Percentiles rank a stretch among this genome's conserved stretches.
phyloP scores from a whole-genome alignment of 371 early-diverging fungal species.

The Circinella umbellata region DNA sequence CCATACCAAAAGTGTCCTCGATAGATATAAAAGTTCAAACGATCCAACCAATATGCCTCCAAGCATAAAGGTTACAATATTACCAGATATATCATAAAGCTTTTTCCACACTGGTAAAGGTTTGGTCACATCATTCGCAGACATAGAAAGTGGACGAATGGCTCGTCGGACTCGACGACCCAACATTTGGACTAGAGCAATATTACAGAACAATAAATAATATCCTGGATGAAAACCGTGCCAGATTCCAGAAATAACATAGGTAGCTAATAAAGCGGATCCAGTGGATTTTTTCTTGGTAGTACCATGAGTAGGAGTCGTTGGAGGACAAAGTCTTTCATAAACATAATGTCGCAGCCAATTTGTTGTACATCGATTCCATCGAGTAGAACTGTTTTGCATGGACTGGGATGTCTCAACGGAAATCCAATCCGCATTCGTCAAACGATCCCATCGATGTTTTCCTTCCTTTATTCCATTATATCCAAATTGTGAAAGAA shows the following conservation, averaged over 20 bases:
- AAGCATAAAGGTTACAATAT: slow-evolving; percentile 63
- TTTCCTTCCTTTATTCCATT: slow-evolving; percentile 62
- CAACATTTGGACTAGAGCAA: slow-evolving; percentile 29
- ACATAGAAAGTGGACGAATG: slow-evolving; percentile 70
- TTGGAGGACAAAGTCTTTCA: slow-evolving; percentile 59
- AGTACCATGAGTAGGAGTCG: slow-evolving; percentile 2
- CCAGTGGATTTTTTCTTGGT: slow-evolving; percentile 48
- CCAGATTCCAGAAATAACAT: slow-evolving; percentile 87
- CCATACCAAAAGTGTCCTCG: slow-evolving; percentile 65
- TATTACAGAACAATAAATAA: slow-evolving; percentile 53
- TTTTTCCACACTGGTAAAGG: slow-evolving; percentile 36
- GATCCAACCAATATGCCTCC: slow-evolving; percentile 75
- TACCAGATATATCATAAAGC: slow-evolving; percentile 73
- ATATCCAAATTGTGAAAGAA: slow-evolving; percentile 84
- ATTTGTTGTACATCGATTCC: slow-evolving; percentile 89
- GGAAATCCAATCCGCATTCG: slow-evolving; percentile 72
- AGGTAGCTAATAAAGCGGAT: slow-evolving; percentile 69
- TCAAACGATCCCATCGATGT: slow-evolving; percentile 59
- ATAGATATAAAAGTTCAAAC: slow-evolving; percentile 69
- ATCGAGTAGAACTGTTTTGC: slow-evolving; percentile 72
- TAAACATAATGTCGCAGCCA: slow-evolving; percentile 91
- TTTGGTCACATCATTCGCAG: slow-evolving; percentile 28
- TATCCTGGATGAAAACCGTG: slow-evolving; percentile 95
- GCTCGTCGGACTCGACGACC: slow-evolving; percentile 61
- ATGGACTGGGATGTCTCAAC: slow-evolving; percentile 80